Conservation (phyloP, 1,139 yeast species). For the Hemisphaericaspora lyxosophila region DNA sequence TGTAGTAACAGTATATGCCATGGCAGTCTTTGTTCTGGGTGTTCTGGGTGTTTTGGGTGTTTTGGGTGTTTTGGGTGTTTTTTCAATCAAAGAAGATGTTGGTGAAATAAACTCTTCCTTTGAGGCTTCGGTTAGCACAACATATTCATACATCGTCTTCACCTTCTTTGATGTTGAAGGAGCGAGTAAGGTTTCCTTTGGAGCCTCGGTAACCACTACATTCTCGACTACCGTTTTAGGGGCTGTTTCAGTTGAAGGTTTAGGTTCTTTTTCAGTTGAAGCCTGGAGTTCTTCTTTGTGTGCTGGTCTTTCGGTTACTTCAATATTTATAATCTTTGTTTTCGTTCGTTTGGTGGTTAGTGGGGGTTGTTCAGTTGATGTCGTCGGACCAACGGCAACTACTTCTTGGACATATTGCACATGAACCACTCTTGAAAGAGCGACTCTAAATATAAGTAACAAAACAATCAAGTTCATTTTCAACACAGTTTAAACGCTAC, state of each 20-base stretch:
- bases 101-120: no score
- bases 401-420: slow-evolving; percentile 3
- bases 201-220: neutral
- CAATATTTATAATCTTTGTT: neutral
- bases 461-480: neutral
- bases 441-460: neutral
- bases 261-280: neutral
- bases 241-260: neutral
- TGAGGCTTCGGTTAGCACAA: no score
- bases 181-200: no score
- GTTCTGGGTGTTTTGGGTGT: no score
- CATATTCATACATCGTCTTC: no score
- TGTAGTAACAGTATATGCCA: neutral
- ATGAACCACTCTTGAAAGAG: neutral
- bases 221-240: neutral
- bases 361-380: neutral
- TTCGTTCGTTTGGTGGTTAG: neutral
- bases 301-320: neutral
- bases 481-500: neutral
- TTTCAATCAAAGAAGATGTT: no score
- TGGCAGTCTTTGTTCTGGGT: no score
- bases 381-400: neutral
- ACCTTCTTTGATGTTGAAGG: no score
- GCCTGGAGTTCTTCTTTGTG: neutral
- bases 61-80: no score